A percentile compares a stretch with the other conserved stretches of the same genome.
phyloP scores from a whole-genome alignment of 1,284 basidiomycete genomes.

The Termitomyces sp. region DNA sequence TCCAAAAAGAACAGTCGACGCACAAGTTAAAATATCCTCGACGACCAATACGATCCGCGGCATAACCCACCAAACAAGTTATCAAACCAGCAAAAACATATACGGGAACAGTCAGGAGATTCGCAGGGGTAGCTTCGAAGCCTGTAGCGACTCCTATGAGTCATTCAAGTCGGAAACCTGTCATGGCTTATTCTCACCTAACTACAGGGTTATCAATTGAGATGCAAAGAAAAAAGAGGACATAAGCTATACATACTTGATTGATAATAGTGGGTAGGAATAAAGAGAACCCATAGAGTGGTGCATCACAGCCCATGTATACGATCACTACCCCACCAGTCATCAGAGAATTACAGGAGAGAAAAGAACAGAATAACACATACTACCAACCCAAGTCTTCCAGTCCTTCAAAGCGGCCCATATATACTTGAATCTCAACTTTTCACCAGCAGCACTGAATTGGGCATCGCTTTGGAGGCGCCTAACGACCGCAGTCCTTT shows the following conservation, averaged over 20 bases:
- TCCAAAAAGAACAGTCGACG: constrained; percentile 18
- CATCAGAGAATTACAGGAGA: background rate
- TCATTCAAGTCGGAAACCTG: constrained; percentile 1
- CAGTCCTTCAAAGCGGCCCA: constrained; percentile 58
- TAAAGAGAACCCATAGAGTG: constrained; percentile 68
- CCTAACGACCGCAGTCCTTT: constrained; percentile 63
- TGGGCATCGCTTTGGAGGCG: constrained; percentile 68
- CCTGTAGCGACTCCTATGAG: constrained; percentile 30
- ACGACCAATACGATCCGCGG: constrained; percentile 54
- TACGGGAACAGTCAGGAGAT: constrained; percentile 67
- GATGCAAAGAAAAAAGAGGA: background rate
- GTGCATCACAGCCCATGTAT: constrained; percentile 54
- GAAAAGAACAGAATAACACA: constrained; percentile 14
- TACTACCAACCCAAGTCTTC: constrained; percentile 71
- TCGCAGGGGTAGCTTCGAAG: constrained; percentile 66
- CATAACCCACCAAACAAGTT: constrained; percentile 59
- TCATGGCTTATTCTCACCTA: constrained; percentile 32
- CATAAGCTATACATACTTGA: constrained; percentile 33
- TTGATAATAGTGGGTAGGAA: constrained; percentile 73
- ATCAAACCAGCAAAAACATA: constrained; percentile 61
- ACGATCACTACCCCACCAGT: constrained; percentile 39
- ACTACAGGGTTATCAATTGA: constrained; percentile 23
- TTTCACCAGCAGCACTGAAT: constrained; percentile 69
- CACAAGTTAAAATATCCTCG: constrained; percentile 63
- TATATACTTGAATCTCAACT: constrained; percentile 57